Conservation (phyloP, 345 rosid genomes). For the Lepidium sativum region DNA sequence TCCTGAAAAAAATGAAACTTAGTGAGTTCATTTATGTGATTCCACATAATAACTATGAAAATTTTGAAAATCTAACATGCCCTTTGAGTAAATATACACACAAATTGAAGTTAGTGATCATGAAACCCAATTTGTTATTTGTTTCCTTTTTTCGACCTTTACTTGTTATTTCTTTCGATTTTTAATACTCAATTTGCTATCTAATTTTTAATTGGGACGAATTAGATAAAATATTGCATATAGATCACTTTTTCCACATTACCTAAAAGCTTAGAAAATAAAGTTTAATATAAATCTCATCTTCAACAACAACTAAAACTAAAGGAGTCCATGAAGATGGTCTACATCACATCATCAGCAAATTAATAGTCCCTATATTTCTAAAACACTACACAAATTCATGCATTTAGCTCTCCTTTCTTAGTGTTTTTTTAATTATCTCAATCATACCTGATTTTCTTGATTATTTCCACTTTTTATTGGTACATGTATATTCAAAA, state of each 20-base stretch:
- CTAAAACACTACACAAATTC: conserved; percentile 22
- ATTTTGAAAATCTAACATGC: background rate
- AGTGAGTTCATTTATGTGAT: too few relatives aligned
- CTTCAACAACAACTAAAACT: conserved; percentile 16
- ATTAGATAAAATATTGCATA: background rate
- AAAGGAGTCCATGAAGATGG: conserved; percentile 21
- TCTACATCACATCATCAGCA: conserved; percentile 29
- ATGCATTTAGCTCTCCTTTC: conserved; percentile 34
- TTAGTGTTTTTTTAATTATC: background rate
- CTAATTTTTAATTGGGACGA: background rate
- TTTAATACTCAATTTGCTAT: background rate
- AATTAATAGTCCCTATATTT: conserved; percentile 33
- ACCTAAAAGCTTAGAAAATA: background rate
- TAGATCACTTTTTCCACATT: background rate
- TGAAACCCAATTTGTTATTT: background rate
- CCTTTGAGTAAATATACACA: background rate
- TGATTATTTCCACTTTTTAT: conserved; percentile 7
- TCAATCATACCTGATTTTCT: conserved; percentile 32
- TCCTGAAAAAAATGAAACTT: background rate
- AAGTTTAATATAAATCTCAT: conserved; percentile 5
- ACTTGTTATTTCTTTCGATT: background rate
- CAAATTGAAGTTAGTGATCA: background rate
- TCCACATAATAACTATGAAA: background rate
- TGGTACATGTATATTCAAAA: background rate
- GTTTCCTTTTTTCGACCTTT: background rate